Conservation (phyloP, 257 asterid genomes). For the Striga asiatica region DNA sequence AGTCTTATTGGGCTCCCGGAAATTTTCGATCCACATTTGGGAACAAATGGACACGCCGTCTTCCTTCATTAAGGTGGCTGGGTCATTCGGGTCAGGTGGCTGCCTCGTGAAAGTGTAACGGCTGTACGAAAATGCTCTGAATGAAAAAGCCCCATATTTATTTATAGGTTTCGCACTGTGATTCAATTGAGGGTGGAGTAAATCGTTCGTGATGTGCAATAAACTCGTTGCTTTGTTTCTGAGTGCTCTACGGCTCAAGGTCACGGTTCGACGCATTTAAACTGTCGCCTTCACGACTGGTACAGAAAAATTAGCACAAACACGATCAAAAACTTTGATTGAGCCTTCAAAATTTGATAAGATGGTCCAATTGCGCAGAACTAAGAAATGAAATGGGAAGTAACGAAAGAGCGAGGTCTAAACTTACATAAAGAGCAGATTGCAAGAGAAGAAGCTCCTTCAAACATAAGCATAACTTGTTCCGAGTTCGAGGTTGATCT, state of each 20-base stretch:
- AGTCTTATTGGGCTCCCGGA: slow-evolving; percentile 55
- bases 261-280: slow-evolving; percentile 47
- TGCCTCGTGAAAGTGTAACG: slow-evolving; percentile 43
- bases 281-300: not conserved
- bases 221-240: slow-evolving; percentile 23
- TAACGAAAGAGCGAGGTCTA: too few relatives aligned
- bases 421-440: too few relatives aligned
- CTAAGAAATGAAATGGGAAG: too few relatives aligned
- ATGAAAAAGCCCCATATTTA: slow-evolving; percentile 22
- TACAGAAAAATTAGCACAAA: not conserved
- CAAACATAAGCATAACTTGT: too few relatives aligned
- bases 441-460: too few relatives aligned
- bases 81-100: slow-evolving; percentile 71
- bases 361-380: too few relatives aligned
- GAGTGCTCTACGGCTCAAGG: slow-evolving; percentile 31
- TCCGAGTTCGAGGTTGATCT: too few relatives aligned
- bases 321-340: not conserved
- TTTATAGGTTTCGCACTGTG: slow-evolving; percentile 11
- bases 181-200: slow-evolving; percentile 24
- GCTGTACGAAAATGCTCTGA: slow-evolving; percentile 31
- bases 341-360: too few relatives aligned
- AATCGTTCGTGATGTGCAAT: slow-evolving; percentile 10
- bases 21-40: slow-evolving; percentile 82
- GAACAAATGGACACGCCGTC: slow-evolving; percentile 73
- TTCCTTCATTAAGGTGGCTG: slow-evolving; percentile 84